phyloP scores from a whole-genome alignment of 768 basidiomycete genomes.

The Suillus discolor region DNA sequence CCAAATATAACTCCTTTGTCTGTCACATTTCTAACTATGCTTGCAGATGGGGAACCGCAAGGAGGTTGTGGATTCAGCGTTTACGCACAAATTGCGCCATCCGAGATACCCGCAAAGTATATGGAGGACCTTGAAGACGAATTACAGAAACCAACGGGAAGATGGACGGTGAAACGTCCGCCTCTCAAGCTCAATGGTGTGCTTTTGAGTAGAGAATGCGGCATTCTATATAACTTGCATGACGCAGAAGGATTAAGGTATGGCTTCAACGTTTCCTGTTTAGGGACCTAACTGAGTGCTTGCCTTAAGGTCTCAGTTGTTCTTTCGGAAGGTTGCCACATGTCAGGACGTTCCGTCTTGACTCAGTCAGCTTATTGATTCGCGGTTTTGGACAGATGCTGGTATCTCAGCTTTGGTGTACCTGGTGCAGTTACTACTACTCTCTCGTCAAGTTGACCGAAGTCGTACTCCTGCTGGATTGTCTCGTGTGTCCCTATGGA shows the following conservation, averaged over 20 bases:
- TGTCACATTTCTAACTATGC: not conserved
- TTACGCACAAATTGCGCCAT: constrained; percentile 64
- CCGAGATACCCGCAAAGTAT: constrained; percentile 48
- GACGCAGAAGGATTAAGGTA: constrained; percentile 74
- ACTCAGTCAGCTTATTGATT: constrained; percentile 6
- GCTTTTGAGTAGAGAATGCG: constrained; percentile 80
- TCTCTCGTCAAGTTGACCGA: constrained; percentile 72
- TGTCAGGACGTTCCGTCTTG: constrained; percentile 39
- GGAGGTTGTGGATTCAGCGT: constrained; percentile 67
- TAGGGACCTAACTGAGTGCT: constrained; percentile 6
- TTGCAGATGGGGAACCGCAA: constrained; percentile 46
- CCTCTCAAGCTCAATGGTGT: constrained; percentile 63
- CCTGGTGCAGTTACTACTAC: constrained; percentile 63
- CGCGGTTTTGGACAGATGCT: constrained; percentile 55
- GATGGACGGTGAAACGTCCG: constrained; percentile 58
- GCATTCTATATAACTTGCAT: constrained; percentile 66
- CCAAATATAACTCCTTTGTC: constrained; percentile 6
- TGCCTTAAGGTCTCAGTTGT: constrained; percentile 50
- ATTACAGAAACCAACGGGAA: constrained; percentile 72
- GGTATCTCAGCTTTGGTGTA: constrained; percentile 69
- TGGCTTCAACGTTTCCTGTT: constrained; percentile 12
- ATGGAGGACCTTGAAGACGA: constrained; percentile 78
- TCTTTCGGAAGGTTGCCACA: constrained; percentile 76
- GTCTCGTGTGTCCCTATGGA: constrained; percentile 80
- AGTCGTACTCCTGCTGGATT: constrained; percentile 81